Evolutionary conservation across 129 eudicot species (phyloP).

Genomic region (Arctium lappa): DNA sequence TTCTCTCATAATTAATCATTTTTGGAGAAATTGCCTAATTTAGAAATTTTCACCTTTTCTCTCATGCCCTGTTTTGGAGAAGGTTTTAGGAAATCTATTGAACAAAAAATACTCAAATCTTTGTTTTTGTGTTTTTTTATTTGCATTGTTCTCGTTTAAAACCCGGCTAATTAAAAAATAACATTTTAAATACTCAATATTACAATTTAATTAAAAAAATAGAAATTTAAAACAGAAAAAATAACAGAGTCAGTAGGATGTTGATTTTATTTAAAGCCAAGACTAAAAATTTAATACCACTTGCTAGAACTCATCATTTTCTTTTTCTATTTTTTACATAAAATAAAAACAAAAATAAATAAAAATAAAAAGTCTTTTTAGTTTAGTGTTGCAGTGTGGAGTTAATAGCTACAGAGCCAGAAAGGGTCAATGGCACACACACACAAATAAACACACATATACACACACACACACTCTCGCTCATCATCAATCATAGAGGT

Average conservation of each 20-base stretch:
- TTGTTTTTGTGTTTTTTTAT: neutral
- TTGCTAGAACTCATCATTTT: slow-evolving; percentile 18
- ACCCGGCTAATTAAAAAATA: neutral
- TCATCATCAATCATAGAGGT: slow-evolving; percentile 39
- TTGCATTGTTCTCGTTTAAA: too few species aligned
- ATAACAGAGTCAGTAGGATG: slow-evolving; percentile 16
- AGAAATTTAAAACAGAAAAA: neutral
- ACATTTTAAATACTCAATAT: neutral
- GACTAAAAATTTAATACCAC: slow-evolving; percentile 13
- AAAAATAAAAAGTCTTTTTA: neutral
- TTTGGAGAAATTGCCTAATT: too few species aligned
- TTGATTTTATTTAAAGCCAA: slow-evolving; percentile 20
- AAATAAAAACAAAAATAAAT: neutral
- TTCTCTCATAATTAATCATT: too few species aligned
- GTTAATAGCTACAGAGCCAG: slow-evolving; percentile 24
- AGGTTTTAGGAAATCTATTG: too few species aligned
- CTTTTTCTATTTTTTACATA: neutral
- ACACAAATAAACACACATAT: neutral
- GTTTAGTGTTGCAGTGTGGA: slow-evolving; percentile 5
- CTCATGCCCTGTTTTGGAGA: too few species aligned
- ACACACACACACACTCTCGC: slow-evolving; percentile 3
- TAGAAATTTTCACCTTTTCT: too few species aligned
- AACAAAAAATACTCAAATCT: too few species aligned
- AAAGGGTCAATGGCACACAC: slow-evolving; percentile 31
- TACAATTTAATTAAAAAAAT: neutral